phyloP scores from a whole-genome alignment of 176 grass and related monocot species.

The Paspalum vaginatum region DNA sequence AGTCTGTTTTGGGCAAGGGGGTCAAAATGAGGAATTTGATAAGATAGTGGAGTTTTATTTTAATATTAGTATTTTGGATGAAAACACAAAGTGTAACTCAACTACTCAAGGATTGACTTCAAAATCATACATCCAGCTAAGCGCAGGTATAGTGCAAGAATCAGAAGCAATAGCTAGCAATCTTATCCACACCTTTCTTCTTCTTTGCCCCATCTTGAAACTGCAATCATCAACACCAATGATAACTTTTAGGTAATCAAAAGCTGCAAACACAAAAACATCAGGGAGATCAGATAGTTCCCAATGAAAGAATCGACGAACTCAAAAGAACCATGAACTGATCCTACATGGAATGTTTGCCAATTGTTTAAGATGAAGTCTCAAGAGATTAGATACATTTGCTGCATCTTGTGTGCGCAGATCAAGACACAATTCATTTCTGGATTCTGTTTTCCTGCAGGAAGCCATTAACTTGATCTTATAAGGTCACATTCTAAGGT shows the following conservation, averaged over 20 bases:
- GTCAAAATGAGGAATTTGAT: not conserved
- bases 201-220: slow-evolving; percentile 71
- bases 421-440: slow-evolving; percentile 60
- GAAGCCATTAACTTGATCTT: slow-evolving; percentile 24
- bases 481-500: slow-evolving; percentile 6
- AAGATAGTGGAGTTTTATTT: not conserved
- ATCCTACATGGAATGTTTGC: slow-evolving; percentile 84
- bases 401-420: slow-evolving; percentile 49
- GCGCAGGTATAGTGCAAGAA: not conserved
- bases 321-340: slow-evolving; percentile 12
- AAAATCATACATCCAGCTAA: slow-evolving; percentile 32
- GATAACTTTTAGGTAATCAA: slow-evolving; percentile 64
- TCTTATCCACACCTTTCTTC: slow-evolving; percentile 61
- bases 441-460: slow-evolving; percentile 63
- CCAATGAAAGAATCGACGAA: slow-evolving; percentile 32
- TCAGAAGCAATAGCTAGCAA: slow-evolving; percentile 31
- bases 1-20: no score
- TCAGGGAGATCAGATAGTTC: slow-evolving; percentile 36
- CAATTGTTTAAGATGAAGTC: slow-evolving; percentile 69
- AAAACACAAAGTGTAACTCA: not conserved
- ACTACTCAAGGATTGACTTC: slow-evolving; percentile 12
- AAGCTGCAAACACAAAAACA: slow-evolving; percentile 49
- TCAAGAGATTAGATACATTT: slow-evolving; percentile 68
- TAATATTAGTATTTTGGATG: not conserved
- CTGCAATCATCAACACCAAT: slow-evolving; percentile 55